Percentiles rank a stretch among this genome's conserved stretches.
Conservation (phyloP, 176 grass and related monocot species). For the Lolium rigidum region DNA sequence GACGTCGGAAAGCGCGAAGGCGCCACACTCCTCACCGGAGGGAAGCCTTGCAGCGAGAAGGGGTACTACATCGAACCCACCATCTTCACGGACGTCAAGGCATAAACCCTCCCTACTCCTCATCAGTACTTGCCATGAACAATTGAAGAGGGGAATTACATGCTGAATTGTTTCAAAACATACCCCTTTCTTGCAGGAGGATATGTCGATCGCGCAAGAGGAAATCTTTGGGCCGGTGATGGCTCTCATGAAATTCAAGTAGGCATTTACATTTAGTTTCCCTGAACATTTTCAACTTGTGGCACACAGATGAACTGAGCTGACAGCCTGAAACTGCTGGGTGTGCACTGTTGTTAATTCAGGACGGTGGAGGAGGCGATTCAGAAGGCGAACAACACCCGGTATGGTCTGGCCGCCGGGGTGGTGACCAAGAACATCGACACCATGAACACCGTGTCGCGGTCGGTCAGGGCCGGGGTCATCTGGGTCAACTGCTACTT, state of each 20-base stretch:
- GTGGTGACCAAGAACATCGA: slow-evolving; percentile 81
- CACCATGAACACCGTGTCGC: slow-evolving; percentile 58
- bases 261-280: background rate
- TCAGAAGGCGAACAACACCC: slow-evolving; percentile 76
- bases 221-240: slow-evolving; percentile 81
- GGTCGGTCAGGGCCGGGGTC: slow-evolving; percentile 60
- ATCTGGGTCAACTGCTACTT: slow-evolving; percentile 90
- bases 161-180: background rate
- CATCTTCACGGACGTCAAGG: slow-evolving; percentile 91
- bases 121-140: background rate
- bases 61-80: slow-evolving; percentile 93
- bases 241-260: slow-evolving; percentile 85
- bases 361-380: slow-evolving; percentile 85
- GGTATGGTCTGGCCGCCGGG: slow-evolving; percentile 75
- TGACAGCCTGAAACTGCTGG: slow-evolving; percentile 16
- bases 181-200: slow-evolving; percentile 47
- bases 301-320: background rate
- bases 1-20: slow-evolving; percentile 67
- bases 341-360: background rate
- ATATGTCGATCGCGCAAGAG: slow-evolving; percentile 68
- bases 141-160: background rate
- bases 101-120: slow-evolving; percentile 22
- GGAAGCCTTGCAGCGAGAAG: slow-evolving; percentile 64
- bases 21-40: slow-evolving; percentile 81
- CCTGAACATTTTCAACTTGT: slow-evolving; percentile 10